Percentiles rank a stretch among this genome's conserved stretches.
Evolutionary conservation across 208 protist genomes (phyloP).

Genomic region (Spongospora subterranea): DNA sequence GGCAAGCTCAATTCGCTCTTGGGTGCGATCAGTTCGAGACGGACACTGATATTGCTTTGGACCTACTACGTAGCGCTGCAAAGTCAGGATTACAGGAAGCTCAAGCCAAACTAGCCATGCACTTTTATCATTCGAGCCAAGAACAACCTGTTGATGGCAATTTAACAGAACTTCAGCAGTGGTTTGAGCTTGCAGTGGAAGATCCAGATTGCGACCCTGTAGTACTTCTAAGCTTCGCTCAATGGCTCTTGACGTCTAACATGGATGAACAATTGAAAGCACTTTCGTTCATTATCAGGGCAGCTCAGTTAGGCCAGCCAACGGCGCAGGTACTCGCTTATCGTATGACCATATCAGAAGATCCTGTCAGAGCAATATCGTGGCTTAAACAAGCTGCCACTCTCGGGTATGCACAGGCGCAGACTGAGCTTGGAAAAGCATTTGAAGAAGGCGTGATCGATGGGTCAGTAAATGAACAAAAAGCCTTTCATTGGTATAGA

Average conservation of each 20-base stretch:
- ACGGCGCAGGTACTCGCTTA: not conserved
- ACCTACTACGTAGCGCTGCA: not conserved
- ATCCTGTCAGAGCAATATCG: not conserved
- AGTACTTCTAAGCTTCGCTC: not conserved
- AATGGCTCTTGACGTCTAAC: not conserved
- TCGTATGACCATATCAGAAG: not conserved
- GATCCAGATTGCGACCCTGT: not conserved
- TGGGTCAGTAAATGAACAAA: not conserved
- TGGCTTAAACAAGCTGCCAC: not conserved
- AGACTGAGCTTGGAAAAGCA: constrained; percentile 9
- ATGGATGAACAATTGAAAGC: not conserved
- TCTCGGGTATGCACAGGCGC: not conserved
- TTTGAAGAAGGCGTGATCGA: not conserved
- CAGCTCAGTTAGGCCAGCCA: not conserved
- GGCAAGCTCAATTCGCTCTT: not conserved
- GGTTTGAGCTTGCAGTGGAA: not conserved
- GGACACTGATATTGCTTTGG: not conserved
- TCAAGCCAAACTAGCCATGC: not conserved
- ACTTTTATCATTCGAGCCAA: not conserved
- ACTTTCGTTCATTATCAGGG: not conserved
- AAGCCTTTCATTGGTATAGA: constrained; percentile 26
- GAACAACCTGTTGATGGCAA: not conserved
- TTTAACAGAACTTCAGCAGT: not conserved
- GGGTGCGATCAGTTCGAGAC: not conserved
- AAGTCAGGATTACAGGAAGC: not conserved